Base-by-base conservation (phyloP, 164 flowering plant species). In the Vitis labrusca region DNA sequence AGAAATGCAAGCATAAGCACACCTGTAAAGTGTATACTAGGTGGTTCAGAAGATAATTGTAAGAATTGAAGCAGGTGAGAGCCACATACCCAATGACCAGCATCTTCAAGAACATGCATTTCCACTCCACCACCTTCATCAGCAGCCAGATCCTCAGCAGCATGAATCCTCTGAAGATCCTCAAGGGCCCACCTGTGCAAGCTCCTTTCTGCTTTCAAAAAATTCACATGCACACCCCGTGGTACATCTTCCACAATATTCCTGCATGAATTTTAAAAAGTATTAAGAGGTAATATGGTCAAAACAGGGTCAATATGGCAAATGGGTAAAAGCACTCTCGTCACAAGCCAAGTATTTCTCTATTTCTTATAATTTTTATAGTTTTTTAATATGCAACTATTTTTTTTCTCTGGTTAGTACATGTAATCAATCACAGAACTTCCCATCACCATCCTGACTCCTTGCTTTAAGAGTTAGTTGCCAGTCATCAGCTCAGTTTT, bases 51-150 rank as follows among this genome's bases (percentile, higher is more conserved):
- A 53, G 56, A 12, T 12, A n/a, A 53, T 12, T 53, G 2, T 44
- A 8, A 44, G 7, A 59, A 50, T 13, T 17, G 9, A n/a, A 32
- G 6, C 3, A n/a, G 17, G 30, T 56, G 29, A 64, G 9, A 63
- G 8, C 17, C 63, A 78, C 79, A 71, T 85, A 92, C 99, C 99
- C 99, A 94, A 73, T 94, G 99, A n/a, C 99, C 99, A 70, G 99
- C 93, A 83, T 92, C 99, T 85, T 94, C 95, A 67, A 94, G 97
- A 63, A 92, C 97, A 73, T 94, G 99, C 97, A 94, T 92, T 76
- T 92, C 84, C 76, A 92, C 97, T 53, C 92, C 97, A 65, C 84
- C 97, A 67, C 97, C 97, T 73, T 89, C 97, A 50, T 90, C 91
- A 59, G 78, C 76, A 58, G 99, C 97, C 64, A 85, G 64, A 80